Conservation (phyloP, 306 rosid species). For the Crataegus laevigata region DNA sequence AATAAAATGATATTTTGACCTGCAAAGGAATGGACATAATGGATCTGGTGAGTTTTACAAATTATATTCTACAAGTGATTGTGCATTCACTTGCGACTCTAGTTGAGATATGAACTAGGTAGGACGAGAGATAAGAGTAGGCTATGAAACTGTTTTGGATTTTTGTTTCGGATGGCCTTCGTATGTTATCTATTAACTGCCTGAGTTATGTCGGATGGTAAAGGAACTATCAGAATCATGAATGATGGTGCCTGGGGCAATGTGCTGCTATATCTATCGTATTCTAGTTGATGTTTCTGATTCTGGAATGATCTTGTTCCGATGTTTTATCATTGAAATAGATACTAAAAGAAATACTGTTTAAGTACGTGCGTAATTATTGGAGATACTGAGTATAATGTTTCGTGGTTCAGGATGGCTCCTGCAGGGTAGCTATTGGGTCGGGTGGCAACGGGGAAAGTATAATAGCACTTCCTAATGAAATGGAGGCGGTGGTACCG, state of each 20-base stretch:
- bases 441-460: slow-evolving; percentile 72
- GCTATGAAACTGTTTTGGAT: background rate
- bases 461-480: slow-evolving; percentile 48
- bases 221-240: background rate
- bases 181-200: background rate
- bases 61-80: background rate
- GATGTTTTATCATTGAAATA: background rate
- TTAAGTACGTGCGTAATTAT: background rate
- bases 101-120: background rate
- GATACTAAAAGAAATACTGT: background rate
- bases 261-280: background rate
- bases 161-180: background rate
- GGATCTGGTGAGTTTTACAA: background rate
- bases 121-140: background rate
- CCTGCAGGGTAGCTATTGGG: slow-evolving; percentile 67
- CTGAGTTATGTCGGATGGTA: background rate
- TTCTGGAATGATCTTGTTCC: background rate
- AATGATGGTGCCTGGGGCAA: background rate
- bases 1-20: background rate
- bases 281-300: background rate
- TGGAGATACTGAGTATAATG: background rate
- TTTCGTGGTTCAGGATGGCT: slow-evolving; percentile 63
- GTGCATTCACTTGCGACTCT: background rate
- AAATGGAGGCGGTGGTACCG: slow-evolving; percentile 77
- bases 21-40: background rate